Evolutionary conservation across 768 basidiomycete genomes (phyloP).

Genomic region (Hemileccinum impolitum): DNA sequence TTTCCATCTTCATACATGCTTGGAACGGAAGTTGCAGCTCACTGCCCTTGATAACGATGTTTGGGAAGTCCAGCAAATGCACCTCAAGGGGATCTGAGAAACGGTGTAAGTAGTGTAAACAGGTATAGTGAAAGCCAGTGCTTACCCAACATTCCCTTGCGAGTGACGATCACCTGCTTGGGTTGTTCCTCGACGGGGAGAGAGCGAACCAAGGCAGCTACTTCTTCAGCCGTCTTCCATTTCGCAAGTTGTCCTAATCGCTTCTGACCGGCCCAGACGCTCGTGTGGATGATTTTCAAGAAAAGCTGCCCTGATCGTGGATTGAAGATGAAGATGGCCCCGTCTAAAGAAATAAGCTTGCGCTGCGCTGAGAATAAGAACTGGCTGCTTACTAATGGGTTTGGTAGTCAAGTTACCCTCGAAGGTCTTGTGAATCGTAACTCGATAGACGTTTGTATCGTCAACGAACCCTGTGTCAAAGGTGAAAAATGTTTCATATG

Average conservation of each 20-base stretch:
- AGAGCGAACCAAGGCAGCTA: conserved; percentile 94
- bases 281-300: conserved; percentile 99
- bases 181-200: conserved; percentile 99
- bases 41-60: conserved; percentile 99
- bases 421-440: conserved; percentile 99
- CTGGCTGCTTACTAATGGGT: conserved; percentile 72
- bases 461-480: conserved; percentile 87
- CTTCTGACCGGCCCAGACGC: conserved; percentile 99
- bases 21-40: conserved; percentile 99
- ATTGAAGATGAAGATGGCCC: conserved; percentile 99
- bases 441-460: conserved; percentile 99
- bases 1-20: conserved; percentile 99
- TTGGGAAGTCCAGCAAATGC: conserved; percentile 98
- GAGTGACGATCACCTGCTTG: conserved; percentile 98
- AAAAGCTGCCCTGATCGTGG: conserved; percentile 97
- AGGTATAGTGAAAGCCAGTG: background rate
- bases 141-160: conserved; percentile 98
- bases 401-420: conserved; percentile 99
- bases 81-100: conserved; percentile 86
- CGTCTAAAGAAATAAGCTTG: conserved; percentile 46
- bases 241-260: conserved; percentile 99
- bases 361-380: background rate
- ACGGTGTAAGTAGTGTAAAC: conserved; percentile 4
- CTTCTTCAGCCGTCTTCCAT: conserved; percentile 99
- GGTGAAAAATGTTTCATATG: conserved; percentile 5